These are phyloP conservation scores for Epichloe bromicola DNA, from an alignment of 2,329 filamentous ascomycete genomes.

Conservation along the genomic window DNA sequence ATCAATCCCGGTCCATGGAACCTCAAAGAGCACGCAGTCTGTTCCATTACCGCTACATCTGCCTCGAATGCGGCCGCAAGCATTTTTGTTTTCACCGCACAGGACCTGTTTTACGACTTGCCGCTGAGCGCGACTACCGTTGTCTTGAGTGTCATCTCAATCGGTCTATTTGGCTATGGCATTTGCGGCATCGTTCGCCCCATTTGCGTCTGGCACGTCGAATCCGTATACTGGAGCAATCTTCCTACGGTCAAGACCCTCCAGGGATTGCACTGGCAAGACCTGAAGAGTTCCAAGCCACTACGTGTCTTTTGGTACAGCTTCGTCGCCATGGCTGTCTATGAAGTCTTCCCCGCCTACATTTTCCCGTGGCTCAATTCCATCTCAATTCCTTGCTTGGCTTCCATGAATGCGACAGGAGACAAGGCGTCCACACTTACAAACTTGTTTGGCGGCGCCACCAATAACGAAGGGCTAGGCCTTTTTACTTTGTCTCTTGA, in stretches of 20 bases:
- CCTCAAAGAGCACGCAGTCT: slow-evolving; percentile 43
- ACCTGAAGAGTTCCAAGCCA: slow-evolving; percentile 35
- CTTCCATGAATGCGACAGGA: slow-evolving; percentile 24
- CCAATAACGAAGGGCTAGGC: slow-evolving; percentile 24
- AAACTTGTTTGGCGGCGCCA: slow-evolving; percentile 27
- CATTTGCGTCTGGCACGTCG: slow-evolving; percentile 40
- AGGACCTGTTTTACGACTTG: slow-evolving; percentile 38
- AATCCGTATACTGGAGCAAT: slow-evolving; percentile 42
- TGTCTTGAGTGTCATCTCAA: slow-evolving; percentile 34
- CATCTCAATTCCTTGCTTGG: slow-evolving; percentile 40
- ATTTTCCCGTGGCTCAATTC: slow-evolving; percentile 43
- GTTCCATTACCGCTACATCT: slow-evolving; percentile 39
- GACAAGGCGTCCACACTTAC: neutral
- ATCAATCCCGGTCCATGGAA: slow-evolving; percentile 39
- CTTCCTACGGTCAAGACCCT: slow-evolving; percentile 40
- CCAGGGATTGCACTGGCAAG: slow-evolving; percentile 41
- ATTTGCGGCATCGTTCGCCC: slow-evolving; percentile 39
- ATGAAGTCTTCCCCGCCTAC: slow-evolving; percentile 41
- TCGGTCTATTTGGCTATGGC: slow-evolving; percentile 42
- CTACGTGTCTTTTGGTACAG: slow-evolving; percentile 39
- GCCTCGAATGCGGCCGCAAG: slow-evolving; percentile 31
- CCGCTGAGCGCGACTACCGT: slow-evolving; percentile 32
- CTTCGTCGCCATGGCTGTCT: slow-evolving; percentile 33
- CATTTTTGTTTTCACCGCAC: slow-evolving; percentile 29
- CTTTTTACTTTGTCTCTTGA: slow-evolving; percentile 28